phyloP scores from a whole-genome alignment of 345 rosid species.

The Rhizophora apiculata region DNA sequence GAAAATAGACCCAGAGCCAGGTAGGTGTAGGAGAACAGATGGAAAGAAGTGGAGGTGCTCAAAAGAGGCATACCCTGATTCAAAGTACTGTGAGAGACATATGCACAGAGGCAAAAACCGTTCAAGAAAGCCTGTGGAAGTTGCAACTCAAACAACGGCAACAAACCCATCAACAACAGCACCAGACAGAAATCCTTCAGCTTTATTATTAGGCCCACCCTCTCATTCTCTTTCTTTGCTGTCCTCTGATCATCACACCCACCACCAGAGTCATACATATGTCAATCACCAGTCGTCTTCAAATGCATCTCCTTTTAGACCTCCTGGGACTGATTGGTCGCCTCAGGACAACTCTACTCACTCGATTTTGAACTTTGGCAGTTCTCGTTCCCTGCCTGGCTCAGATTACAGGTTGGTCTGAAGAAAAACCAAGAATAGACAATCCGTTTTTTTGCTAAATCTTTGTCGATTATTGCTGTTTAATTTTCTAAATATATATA shows the following conservation, averaged over 20 bases:
- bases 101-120: slow-evolving; percentile 97
- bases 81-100: slow-evolving; percentile 92
- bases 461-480: not conserved
- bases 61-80: slow-evolving; percentile 84
- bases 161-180: slow-evolving; percentile 11
- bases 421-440: not conserved
- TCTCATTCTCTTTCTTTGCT: slow-evolving; percentile 37
- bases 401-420: slow-evolving; percentile 50
- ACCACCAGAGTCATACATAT: slow-evolving; percentile 28
- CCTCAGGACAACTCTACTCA: slow-evolving; percentile 36
- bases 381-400: slow-evolving; percentile 30
- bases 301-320: slow-evolving; percentile 29
- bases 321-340: slow-evolving; percentile 28
- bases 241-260: slow-evolving; percentile 26
- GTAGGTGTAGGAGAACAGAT: slow-evolving; percentile 89
- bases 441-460: not conserved
- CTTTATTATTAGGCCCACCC: slow-evolving; percentile 15
- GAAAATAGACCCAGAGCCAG: slow-evolving; percentile 88
- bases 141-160: slow-evolving; percentile 19
- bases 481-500: not conserved
- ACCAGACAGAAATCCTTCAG: slow-evolving; percentile 25
- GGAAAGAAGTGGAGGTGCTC: slow-evolving; percentile 99
- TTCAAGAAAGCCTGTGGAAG: slow-evolving; percentile 96
- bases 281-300: slow-evolving; percentile 32
- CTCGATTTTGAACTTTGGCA: slow-evolving; percentile 44